These are phyloP conservation scores for Hyparrhenia diplandra DNA, from an alignment of 176 grass and related monocot genomes.

Conservation along the genomic window DNA sequence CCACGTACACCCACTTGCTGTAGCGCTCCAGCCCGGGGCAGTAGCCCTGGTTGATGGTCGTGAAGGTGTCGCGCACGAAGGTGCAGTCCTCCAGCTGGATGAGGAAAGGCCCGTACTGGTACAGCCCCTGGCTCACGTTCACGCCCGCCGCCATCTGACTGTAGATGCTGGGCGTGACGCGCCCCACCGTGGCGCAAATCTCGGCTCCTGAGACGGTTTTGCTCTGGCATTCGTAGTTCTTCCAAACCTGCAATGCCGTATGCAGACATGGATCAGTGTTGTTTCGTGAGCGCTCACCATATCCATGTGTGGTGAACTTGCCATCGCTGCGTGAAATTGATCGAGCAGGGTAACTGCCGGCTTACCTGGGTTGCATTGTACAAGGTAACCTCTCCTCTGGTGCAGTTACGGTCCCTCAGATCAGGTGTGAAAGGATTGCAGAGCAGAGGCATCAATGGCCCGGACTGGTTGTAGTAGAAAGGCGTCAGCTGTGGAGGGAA, in stretches of 20 bases:
- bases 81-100: constrained; percentile 74
- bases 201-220: constrained; percentile 41
- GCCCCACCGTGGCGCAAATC: constrained; percentile 53
- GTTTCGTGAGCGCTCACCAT: not conserved
- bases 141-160: constrained; percentile 59
- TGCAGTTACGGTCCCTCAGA: constrained; percentile 56
- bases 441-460: constrained; percentile 69
- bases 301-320: not conserved
- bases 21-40: constrained; percentile 72
- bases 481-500: constrained; percentile 27
- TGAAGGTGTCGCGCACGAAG: constrained; percentile 82
- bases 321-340: no score
- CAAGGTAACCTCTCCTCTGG: constrained; percentile 62
- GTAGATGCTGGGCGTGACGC: constrained; percentile 60
- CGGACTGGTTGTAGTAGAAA: constrained; percentile 85
- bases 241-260: constrained; percentile 62
- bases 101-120: constrained; percentile 80
- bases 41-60: constrained; percentile 48
- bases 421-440: constrained; percentile 66
- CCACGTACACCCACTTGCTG: constrained; percentile 79
- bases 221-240: constrained; percentile 49
- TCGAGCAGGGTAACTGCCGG: not conserved
- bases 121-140: constrained; percentile 59
- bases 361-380: constrained; percentile 54
- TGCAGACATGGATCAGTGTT: not conserved